Percentiles rank a stretch among this genome's conserved stretches.
phyloP scores from a whole-genome alignment of 1,139 yeast genomes.

The Taphrina pruni region DNA sequence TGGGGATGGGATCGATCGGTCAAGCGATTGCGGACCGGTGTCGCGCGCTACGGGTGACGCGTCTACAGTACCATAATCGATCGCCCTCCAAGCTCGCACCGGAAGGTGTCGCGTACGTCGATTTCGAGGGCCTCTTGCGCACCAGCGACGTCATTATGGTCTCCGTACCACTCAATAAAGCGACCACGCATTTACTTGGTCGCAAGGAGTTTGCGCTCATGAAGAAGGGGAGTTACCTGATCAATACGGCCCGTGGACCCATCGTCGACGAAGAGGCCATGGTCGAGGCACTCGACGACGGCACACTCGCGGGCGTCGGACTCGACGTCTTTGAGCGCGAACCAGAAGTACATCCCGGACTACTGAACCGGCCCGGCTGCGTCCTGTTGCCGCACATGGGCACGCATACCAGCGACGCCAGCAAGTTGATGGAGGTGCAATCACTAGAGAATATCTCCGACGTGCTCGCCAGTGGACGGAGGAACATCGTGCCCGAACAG shows the following conservation, averaged over 20 bases:
- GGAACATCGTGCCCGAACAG: slow-evolving; percentile 36
- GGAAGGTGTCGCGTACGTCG: slow-evolving; percentile 61
- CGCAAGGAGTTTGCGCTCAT: slow-evolving; percentile 60
- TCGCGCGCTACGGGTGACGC: slow-evolving; percentile 67
- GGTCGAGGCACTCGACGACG: slow-evolving; percentile 64
- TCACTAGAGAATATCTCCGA: slow-evolving; percentile 55
- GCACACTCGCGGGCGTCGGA: slow-evolving; percentile 73
- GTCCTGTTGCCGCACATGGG: slow-evolving; percentile 75
- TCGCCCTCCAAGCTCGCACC: slow-evolving; percentile 57
- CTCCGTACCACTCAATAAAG: slow-evolving; percentile 65
- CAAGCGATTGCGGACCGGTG: slow-evolving; percentile 64
- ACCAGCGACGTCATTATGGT: slow-evolving; percentile 65
- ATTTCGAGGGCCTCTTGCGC: slow-evolving; percentile 62
- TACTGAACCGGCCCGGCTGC: slow-evolving; percentile 9
- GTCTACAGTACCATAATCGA: slow-evolving; percentile 62
- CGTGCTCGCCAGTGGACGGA: slow-evolving; percentile 23
- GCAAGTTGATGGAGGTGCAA: slow-evolving; percentile 63
- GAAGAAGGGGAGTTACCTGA: slow-evolving; percentile 68
- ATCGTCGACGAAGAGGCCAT: slow-evolving; percentile 69
- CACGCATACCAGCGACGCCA: slow-evolving; percentile 68
- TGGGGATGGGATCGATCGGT: slow-evolving; percentile 82
- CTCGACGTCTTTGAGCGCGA: slow-evolving; percentile 79
- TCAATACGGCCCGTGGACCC: slow-evolving; percentile 77
- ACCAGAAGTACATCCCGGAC: slow-evolving; percentile 42
- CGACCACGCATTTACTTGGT: slow-evolving; percentile 66